Percentiles rank a stretch among this genome's conserved stretches.
Conservation (phyloP, 2,329 filamentous ascomycete species). For the Ophiobolus disseminans region DNA sequence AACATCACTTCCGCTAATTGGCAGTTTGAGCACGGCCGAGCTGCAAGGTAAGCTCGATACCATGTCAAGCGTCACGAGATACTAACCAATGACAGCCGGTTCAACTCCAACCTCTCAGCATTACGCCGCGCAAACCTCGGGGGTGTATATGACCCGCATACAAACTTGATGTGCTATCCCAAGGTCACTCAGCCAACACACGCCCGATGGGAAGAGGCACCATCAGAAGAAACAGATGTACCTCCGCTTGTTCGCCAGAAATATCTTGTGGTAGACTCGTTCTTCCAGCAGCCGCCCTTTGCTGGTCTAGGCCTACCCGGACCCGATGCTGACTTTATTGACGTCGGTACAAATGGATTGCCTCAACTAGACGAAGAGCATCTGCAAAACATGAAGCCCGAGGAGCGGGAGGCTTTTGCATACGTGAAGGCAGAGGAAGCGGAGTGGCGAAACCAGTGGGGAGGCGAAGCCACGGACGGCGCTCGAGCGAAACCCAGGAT, state of each 20-base stretch:
- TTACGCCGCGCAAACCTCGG: slow-evolving; percentile 72
- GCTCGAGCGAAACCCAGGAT: slow-evolving; percentile 55
- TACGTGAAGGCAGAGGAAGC: slow-evolving; percentile 69
- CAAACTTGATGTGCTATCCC: slow-evolving; percentile 88
- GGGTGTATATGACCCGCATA: slow-evolving; percentile 92
- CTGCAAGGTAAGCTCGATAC: slow-evolving; percentile 75
- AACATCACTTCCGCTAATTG: slow-evolving; percentile 93
- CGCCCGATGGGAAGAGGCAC: slow-evolving; percentile 78
- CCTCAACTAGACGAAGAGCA: slow-evolving; percentile 70
- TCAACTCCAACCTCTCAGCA: slow-evolving; percentile 77
- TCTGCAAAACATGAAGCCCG: slow-evolving; percentile 68
- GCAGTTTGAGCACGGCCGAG: slow-evolving; percentile 93
- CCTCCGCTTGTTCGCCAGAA: slow-evolving; percentile 66
- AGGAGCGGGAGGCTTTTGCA: slow-evolving; percentile 77
- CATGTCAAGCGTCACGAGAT: slow-evolving; percentile 11
- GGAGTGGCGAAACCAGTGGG: slow-evolving; percentile 78
- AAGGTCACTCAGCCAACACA: slow-evolving; percentile 88
- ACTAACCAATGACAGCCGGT: slow-evolving; percentile 66
- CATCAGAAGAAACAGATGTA: slow-evolving; percentile 53
- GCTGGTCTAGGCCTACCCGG: slow-evolving; percentile 67
- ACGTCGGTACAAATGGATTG: slow-evolving; percentile 63
- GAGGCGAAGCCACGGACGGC: slow-evolving; percentile 68
- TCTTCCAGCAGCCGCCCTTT: slow-evolving; percentile 64
- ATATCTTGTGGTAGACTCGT: slow-evolving; percentile 68
- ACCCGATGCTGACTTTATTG: slow-evolving; percentile 59